Percentiles rank a stretch among this genome's conserved stretches.
phyloP scores from a whole-genome alignment of 1,139 yeast genomes.

The Diutina rugosa region DNA sequence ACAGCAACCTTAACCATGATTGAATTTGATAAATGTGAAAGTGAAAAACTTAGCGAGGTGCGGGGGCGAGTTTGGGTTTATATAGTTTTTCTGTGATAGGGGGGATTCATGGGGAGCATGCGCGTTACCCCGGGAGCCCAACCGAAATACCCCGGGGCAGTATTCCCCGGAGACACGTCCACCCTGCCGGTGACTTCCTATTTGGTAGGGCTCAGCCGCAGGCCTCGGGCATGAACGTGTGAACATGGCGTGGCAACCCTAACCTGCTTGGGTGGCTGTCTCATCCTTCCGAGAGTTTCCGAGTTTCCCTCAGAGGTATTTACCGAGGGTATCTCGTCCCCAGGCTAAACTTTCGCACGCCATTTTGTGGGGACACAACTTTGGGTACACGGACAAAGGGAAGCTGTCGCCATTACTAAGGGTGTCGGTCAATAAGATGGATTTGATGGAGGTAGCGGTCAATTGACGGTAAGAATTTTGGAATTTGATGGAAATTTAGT shows the following conservation, averaged over 20 bases:
- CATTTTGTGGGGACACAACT: not conserved
- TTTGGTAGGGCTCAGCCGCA: too few species aligned
- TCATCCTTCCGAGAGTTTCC: too few species aligned
- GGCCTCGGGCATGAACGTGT: too few species aligned
- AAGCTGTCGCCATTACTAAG: not conserved
- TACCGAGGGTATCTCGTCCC: not conserved
- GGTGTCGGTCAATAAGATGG: too few species aligned
- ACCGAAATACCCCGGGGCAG: not conserved
- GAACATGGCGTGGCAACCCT: too few species aligned
- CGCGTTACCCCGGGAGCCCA: not conserved
- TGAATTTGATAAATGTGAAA: not conserved
- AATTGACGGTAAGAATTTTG: too few species aligned
- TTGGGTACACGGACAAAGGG: not conserved
- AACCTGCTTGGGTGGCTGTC: too few species aligned
- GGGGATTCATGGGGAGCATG: not conserved
- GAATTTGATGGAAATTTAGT: too few species aligned
- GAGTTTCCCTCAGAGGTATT: not conserved
- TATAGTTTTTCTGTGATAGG: not conserved
- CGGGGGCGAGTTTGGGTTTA: not conserved
- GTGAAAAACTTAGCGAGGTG: not conserved
- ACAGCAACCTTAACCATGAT: constrained; percentile 7
- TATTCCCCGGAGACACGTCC: not conserved
- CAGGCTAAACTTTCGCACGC: not conserved
- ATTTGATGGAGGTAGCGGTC: too few species aligned
- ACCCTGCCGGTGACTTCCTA: too few species aligned